Evolutionary conservation across 2,329 filamentous ascomycete genomes (phyloP).

Genomic region (Rutstroemia sp.): DNA sequence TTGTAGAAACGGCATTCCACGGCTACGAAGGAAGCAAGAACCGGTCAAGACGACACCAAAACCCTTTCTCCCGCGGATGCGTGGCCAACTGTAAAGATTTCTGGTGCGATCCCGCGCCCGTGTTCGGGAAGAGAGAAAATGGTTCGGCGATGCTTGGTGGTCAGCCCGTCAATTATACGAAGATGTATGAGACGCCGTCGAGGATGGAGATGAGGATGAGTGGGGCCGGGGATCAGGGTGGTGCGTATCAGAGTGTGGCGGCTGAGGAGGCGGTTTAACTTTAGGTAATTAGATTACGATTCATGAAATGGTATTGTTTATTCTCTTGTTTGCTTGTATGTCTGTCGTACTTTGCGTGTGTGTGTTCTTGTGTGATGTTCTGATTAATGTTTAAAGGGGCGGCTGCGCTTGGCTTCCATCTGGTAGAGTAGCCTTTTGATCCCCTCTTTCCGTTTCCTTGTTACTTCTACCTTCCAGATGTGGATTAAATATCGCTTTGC

Average conservation of each 20-base stretch:
- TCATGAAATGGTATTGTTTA: too few relatives aligned
- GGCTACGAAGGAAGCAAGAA: constrained; percentile 52
- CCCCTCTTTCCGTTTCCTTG: too few relatives aligned
- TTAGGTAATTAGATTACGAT: too few relatives aligned
- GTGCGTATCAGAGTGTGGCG: constrained; percentile 26
- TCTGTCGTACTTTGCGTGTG: too few relatives aligned
- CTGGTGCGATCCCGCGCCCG: constrained; percentile 81
- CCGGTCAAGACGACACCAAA: constrained; percentile 44
- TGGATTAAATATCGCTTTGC: too few relatives aligned
- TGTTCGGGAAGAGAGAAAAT: constrained; percentile 68
- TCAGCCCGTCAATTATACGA: constrained; percentile 74
- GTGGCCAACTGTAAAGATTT: constrained; percentile 93
- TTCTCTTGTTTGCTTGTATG: too few relatives aligned
- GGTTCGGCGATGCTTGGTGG: constrained; percentile 74
- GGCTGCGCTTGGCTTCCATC: too few relatives aligned
- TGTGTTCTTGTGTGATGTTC: too few relatives aligned
- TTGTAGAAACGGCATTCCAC: constrained; percentile 81
- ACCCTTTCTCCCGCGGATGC: constrained; percentile 79
- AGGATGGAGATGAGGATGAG: constrained; percentile 16
- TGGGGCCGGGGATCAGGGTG: constrained; percentile 11
- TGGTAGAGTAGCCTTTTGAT: too few relatives aligned
- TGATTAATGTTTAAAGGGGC: too few relatives aligned
- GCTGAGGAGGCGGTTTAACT: constrained; percentile 25
- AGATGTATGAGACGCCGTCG: constrained; percentile 76
- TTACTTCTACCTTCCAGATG: too few relatives aligned